These are phyloP conservation scores for Salpingoeca rosetta DNA, from an alignment of 78 protist species.

Conservation along the genomic window DNA sequence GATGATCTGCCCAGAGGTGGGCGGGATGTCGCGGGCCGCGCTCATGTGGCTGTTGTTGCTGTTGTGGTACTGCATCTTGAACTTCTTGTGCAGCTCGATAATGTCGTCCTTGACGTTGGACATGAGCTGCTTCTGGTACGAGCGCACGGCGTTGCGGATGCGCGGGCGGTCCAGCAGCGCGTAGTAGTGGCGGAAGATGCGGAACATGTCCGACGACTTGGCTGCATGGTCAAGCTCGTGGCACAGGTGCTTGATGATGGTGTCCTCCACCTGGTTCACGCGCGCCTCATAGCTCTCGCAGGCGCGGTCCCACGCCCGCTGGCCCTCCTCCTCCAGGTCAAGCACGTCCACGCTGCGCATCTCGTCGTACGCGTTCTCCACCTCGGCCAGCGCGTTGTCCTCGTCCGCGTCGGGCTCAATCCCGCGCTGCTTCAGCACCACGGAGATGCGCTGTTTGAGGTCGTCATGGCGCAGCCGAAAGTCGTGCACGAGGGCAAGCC, in stretches of 20 bases:
- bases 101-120: slow-evolving; percentile 80
- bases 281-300: slow-evolving; percentile 45
- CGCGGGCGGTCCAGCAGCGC: slow-evolving; percentile 63
- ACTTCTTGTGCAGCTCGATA: slow-evolving; percentile 64
- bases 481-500: slow-evolving; percentile 22
- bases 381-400: slow-evolving; percentile 16
- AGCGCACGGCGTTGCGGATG: slow-evolving; percentile 33
- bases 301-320: slow-evolving; percentile 41
- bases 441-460: slow-evolving; percentile 30
- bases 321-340: slow-evolving; percentile 35
- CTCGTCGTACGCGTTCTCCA: slow-evolving; percentile 47
- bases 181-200: slow-evolving; percentile 73
- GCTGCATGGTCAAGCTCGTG: slow-evolving; percentile 69
- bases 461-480: slow-evolving; percentile 66
- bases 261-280: slow-evolving; percentile 65
- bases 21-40: slow-evolving; percentile 71
- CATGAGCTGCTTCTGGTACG: slow-evolving; percentile 70
- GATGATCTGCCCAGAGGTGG: slow-evolving; percentile 67
- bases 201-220: slow-evolving; percentile 82
- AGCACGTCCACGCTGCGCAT: slow-evolving; percentile 43
- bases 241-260: slow-evolving; percentile 58
- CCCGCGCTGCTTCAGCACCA: slow-evolving; percentile 27
- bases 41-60: slow-evolving; percentile 67
- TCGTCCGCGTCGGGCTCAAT: no score
- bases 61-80: slow-evolving; percentile 50